These are phyloP conservation scores for Malassezia sympodialis DNA, from an alignment of 1,284 basidiomycete genomes.

Conservation along the genomic window DNA sequence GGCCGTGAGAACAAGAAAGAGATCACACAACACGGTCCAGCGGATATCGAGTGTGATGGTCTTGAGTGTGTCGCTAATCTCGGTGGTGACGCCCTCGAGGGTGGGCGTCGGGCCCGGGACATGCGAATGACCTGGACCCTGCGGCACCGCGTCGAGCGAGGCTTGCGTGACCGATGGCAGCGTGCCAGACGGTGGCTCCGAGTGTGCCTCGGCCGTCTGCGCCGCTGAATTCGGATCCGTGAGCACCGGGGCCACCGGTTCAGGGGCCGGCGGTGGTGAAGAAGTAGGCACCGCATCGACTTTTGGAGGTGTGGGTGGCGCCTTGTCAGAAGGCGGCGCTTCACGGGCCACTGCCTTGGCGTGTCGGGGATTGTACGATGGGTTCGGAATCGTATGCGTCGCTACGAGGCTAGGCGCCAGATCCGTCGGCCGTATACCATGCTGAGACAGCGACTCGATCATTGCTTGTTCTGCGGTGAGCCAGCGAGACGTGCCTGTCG, in stretches of 20 bases:
- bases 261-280: background rate
- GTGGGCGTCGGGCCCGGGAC: slow-evolving; percentile 16
- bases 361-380: slow-evolving; percentile 34
- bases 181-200: slow-evolving; percentile 6
- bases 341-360: background rate
- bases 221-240: slow-evolving; percentile 42
- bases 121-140: background rate
- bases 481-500: slow-evolving; percentile 18
- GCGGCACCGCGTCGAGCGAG: background rate
- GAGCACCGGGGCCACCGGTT: background rate
- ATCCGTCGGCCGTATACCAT: slow-evolving; percentile 42
- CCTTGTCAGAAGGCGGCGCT: background rate
- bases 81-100: slow-evolving; percentile 43
- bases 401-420: slow-evolving; percentile 42
- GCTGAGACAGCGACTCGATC: slow-evolving; percentile 44
- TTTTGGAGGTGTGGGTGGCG: background rate
- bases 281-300: background rate
- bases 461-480: slow-evolving; percentile 33
- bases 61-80: slow-evolving; percentile 34
- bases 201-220: slow-evolving; percentile 21
- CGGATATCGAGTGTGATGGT: slow-evolving; percentile 46
- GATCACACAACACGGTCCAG: slow-evolving; percentile 47
- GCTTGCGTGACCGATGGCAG: background rate
- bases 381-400: slow-evolving; percentile 42
- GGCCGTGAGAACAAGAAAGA: slow-evolving; percentile 45